phyloP scores from a whole-genome alignment of 306 rosid species.

The Begonia peltatifolia region DNA sequence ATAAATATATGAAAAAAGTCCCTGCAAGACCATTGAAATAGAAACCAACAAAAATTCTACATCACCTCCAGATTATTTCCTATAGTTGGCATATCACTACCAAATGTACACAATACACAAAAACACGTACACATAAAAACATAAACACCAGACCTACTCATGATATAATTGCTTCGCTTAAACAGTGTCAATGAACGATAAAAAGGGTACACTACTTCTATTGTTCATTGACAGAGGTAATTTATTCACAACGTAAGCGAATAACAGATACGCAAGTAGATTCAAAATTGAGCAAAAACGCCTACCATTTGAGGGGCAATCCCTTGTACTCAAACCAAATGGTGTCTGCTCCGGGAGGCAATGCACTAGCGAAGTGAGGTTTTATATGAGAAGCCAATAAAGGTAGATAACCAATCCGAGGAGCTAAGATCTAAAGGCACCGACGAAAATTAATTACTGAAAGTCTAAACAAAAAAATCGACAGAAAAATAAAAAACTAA shows the following conservation, averaged over 20 bases:
- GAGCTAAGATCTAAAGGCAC: conserved; percentile 57
- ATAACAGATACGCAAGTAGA: not conserved
- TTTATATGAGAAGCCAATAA: conserved; percentile 58
- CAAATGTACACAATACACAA: no score
- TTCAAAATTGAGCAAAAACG: not conserved
- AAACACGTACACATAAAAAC: no score
- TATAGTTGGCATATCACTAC: no score
- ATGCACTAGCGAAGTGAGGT: conserved; percentile 63
- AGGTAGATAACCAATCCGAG: conserved; percentile 82
- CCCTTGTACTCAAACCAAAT: conserved; percentile 94
- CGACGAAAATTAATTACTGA: not conserved
- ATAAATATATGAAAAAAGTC: not conserved
- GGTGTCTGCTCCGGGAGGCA: conserved; percentile 81
- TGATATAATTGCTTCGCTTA: no score
- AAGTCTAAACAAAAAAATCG: not conserved
- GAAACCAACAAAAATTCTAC: not conserved
- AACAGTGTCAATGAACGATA: no score
- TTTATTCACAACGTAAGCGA: not conserved
- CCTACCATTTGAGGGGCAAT: conserved; percentile 78
- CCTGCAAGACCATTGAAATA: not conserved
- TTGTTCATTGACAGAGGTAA: not conserved
- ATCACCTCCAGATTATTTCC: no score
- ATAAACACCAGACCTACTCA: no score
- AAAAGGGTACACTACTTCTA: no score
- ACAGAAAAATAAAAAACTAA: no score